Percentiles rank a stretch among this genome's conserved stretches.
Conservation (phyloP, 495 filamentous ascomycete species). For the Lindgomyces ingoldianus region DNA sequence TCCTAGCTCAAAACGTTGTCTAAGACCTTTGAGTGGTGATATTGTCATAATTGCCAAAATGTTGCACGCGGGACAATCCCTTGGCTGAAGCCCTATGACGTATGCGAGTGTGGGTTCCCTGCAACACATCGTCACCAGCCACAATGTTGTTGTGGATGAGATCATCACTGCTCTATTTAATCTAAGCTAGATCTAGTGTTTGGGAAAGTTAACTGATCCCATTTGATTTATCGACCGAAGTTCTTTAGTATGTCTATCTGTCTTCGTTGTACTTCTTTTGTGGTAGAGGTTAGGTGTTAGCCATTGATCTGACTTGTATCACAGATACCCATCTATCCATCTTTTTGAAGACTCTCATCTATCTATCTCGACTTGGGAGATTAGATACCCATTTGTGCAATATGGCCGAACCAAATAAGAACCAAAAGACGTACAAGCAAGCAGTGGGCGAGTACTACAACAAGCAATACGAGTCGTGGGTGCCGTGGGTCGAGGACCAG, state of each 20-base stretch:
- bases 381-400: background rate
- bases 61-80: slow-evolving; percentile 20
- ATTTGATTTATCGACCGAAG: too few relatives aligned
- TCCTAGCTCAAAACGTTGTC: too few relatives aligned
- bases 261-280: too few relatives aligned
- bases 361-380: too few relatives aligned
- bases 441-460: slow-evolving; percentile 62
- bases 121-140: slow-evolving; percentile 25
- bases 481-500: slow-evolving; percentile 73
- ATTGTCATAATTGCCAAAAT: too few relatives aligned
- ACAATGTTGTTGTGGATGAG: slow-evolving; percentile 6
- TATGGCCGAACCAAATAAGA: slow-evolving; percentile 22
- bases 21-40: too few relatives aligned
- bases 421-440: slow-evolving; percentile 49
- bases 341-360: too few relatives aligned
- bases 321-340: too few relatives aligned
- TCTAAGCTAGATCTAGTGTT: background rate
- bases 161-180: slow-evolving; percentile 11
- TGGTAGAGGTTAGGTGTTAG: too few relatives aligned
- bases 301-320: too few relatives aligned
- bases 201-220: background rate
- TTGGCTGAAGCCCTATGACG: slow-evolving; percentile 11
- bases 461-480: slow-evolving; percentile 69
- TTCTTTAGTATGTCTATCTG: too few relatives aligned
- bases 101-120: slow-evolving; percentile 2